Evolutionary conservation across 257 asterid genomes (phyloP).

Genomic region (Gentiana dahurica): DNA sequence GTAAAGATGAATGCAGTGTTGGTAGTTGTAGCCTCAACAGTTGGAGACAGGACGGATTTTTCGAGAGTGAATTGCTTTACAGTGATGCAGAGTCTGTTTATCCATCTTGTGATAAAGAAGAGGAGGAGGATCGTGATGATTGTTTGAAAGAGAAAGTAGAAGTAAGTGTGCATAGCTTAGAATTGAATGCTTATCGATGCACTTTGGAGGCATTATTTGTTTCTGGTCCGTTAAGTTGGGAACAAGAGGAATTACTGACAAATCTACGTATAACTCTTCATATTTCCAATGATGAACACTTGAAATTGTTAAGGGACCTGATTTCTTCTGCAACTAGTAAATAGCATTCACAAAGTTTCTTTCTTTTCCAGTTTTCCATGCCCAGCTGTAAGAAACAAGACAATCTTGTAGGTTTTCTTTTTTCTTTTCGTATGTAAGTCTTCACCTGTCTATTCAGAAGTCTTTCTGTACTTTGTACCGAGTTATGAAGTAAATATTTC

Average conservation of each 20-base stretch:
- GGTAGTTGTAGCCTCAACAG: constrained; percentile 74
- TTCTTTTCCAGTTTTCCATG: background rate
- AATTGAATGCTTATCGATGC: constrained; percentile 73
- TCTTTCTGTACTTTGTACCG: constrained; percentile 20
- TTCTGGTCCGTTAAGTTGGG: constrained; percentile 95
- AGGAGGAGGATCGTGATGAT: constrained; percentile 20
- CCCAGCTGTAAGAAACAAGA: background rate
- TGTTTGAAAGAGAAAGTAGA: constrained; percentile 6
- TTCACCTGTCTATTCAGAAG: constrained; percentile 7
- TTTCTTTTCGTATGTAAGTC: constrained; percentile 3
- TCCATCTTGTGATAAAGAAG: constrained; percentile 20
- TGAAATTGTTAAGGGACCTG: constrained; percentile 66
- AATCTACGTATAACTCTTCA: constrained; percentile 77
- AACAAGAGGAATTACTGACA: constrained; percentile 71
- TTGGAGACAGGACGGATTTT: constrained; percentile 26
- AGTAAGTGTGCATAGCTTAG: constrained; percentile 44
- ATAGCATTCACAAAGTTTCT: background rate
- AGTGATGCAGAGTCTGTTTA: constrained; percentile 62
- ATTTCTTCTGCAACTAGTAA: constrained; percentile 40
- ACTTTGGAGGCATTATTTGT: constrained; percentile 68
- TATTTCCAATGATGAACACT: constrained; percentile 90
- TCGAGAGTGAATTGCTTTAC: constrained; percentile 23
- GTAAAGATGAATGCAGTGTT: constrained; percentile 58
- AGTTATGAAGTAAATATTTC: constrained; percentile 10
- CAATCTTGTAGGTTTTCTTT: constrained; percentile 1